Base-by-base conservation (phyloP, 2,329 filamentous ascomycete species). In the Penicillium psychrosexuale region DNA sequence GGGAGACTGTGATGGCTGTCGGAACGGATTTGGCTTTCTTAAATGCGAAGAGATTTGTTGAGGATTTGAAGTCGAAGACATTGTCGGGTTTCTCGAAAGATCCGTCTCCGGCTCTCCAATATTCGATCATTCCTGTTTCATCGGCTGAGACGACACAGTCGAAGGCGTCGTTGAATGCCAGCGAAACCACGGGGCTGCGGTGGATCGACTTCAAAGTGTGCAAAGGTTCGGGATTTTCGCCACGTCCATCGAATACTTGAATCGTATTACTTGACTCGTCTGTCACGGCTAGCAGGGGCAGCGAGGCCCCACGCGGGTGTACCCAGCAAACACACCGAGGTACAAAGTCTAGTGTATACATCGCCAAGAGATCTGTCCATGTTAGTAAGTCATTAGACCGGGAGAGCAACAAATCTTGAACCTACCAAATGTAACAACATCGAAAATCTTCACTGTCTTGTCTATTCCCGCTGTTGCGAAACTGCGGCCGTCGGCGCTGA, bases 21-120 rank as follows among this genome's bases (percentile, higher is more conserved):
- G 93, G 92, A 0, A 88, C 83, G 0, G 91, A 89, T 72, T 96
- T 97, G 47, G 90, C 84, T 75, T 97, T 97, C 69, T 96, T 97
- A 78, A 99, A 97, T 50, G 96, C 93, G 68, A 97, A 99, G 1
- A 99, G 80, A 66, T 90, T 94, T 3, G 94, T 99, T 1, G 89
- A 87, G 69, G 91, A 96, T 76, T 99, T 99, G 76, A 91, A 90
- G 62, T 90, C 83, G 70, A 96, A 99, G 17, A 99, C 91, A 49
- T 85, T 91, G 63, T 91, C 87, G 0, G 94, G 94, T 73, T 97
- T 97, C 67, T 96, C 91, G 71, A 91, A 97, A 37, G 79, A 85
- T 2, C 84, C 86, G 59, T 83, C 84, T 13, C 69, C 64, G 0
- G 94, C 91, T 55, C 84, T 83, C 94, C 94, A 99, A 75, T 99